Evolutionary conservation across 1,139 yeast species (phyloP).

Genomic region (Taphrina sp.): DNA sequence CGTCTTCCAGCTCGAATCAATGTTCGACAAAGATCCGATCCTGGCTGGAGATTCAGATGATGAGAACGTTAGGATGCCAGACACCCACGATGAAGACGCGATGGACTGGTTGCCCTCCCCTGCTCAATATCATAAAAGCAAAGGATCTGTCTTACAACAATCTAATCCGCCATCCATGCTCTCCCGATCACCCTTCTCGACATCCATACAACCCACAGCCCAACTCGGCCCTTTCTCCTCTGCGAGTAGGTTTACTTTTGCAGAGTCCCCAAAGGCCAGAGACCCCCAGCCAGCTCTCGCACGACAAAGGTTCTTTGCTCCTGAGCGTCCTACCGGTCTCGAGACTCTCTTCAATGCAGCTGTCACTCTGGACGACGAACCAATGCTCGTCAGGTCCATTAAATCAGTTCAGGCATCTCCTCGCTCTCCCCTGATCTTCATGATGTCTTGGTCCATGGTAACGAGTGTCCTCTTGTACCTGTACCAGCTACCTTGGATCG

Average conservation of each 20-base stretch:
- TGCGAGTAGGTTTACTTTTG: no score
- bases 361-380: constrained; percentile 34
- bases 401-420: constrained; percentile 13
- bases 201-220: constrained; percentile 1
- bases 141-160: background rate
- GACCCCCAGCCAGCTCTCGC: constrained; percentile 12
- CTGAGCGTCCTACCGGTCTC: constrained; percentile 34
- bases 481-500: no score
- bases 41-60: background rate
- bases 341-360: constrained; percentile 33
- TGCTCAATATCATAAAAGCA: background rate
- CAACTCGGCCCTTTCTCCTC: constrained; percentile 2
- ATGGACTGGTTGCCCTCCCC: constrained; percentile 33
- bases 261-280: background rate
- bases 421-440: no score
- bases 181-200: constrained; percentile 13
- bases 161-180: constrained; percentile 17
- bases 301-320: constrained; percentile 34
- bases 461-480: no score
- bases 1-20: no score
- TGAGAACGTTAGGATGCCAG: background rate
- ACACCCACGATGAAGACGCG: constrained; percentile 3
- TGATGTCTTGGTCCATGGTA: no score
- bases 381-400: constrained; percentile 33
- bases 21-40: background rate